Base-by-base conservation (phyloP, 306 rosid species). In the Corylus americana region DNA sequence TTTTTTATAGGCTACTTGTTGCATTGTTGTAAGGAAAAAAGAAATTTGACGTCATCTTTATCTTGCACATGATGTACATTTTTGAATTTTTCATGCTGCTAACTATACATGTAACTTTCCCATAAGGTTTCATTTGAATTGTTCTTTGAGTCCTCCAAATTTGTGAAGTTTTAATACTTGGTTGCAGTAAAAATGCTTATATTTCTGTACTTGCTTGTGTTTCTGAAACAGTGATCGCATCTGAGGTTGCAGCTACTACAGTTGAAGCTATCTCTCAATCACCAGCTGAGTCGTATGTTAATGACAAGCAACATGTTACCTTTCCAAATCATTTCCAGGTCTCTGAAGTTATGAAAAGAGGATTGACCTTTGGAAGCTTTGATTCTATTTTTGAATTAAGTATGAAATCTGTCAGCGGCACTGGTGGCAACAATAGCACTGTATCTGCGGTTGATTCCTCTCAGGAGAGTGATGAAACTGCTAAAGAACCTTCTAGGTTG, bases 291-390 rank as follows among this genome's bases (percentile, higher is more conserved):
- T 80, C 45, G 61, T 83, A 78, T 50, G 51, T 58, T 49, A 55
- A 81, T 55, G 70, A 71, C 29, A 72, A 72, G 79, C 92, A 88
- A 74, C 92, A 74, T 50, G 97, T 91, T 76, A 88, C 92, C 55
- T 93, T 93, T 76, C 97, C 98, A 12, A 88, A 81, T 77, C 93
- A 93, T 86, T 91, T 93, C 82, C 89, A 87, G 85, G 97, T 93
- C 71, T 89, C 98, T 0, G 83, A 87, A 79, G 84, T 90, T 77
- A 71, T 91, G 71, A 93, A 90, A 82, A 90, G 80, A 78, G 92
- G 90, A 39, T 87, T 93, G 82, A 90, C 92, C 51, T 93, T 93
- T 84, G 98, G 98, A 86, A 93, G 94, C 86, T 88, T 91, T 57
- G 90, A 86, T 78, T 75, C 87, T 70, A 54, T 47, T 70, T 79